phyloP scores from a whole-genome alignment of 805 yeast genomes.

The Metschnikowia noctiluminum region DNA sequence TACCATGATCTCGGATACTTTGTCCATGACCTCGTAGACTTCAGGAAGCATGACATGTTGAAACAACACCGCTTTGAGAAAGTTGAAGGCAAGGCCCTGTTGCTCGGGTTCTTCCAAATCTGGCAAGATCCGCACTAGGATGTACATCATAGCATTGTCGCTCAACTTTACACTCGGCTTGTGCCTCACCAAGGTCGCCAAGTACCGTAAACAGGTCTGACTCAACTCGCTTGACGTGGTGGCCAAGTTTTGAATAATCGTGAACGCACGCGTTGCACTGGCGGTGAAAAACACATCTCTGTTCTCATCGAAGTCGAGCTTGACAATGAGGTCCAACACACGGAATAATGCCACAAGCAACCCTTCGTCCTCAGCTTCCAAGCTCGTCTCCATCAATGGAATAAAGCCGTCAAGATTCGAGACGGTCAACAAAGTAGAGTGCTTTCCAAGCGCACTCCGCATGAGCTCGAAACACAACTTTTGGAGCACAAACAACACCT shows the following conservation, averaged over 20 bases:
- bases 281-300: conserved; percentile 50
- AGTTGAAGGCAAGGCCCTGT: conserved; percentile 85
- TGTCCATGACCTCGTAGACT: conserved; percentile 83
- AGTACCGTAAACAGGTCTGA: conserved; percentile 72
- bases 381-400: conserved; percentile 61
- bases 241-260: conserved; percentile 70
- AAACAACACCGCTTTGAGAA: conserved; percentile 72
- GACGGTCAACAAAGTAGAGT: conserved; percentile 55
- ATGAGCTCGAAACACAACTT: conserved; percentile 74
- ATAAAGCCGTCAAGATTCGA: conserved; percentile 68
- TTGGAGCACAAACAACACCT: conserved; percentile 61
- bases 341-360: conserved; percentile 68
- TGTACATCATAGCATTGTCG: conserved; percentile 67
- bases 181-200: conserved; percentile 70
- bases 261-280: conserved; percentile 58
- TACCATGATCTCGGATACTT: conserved; percentile 78
- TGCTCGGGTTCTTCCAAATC: conserved; percentile 87
- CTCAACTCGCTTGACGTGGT: conserved; percentile 74
- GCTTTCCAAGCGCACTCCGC: conserved; percentile 64
- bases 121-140: conserved; percentile 70
- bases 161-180: conserved; percentile 63
- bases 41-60: conserved; percentile 80
- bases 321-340: conserved; percentile 56
- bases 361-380: conserved; percentile 69
- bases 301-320: conserved; percentile 59